phyloP scores from a whole-genome alignment of 768 basidiomycete species.

The Hortiboletus campestris region DNA sequence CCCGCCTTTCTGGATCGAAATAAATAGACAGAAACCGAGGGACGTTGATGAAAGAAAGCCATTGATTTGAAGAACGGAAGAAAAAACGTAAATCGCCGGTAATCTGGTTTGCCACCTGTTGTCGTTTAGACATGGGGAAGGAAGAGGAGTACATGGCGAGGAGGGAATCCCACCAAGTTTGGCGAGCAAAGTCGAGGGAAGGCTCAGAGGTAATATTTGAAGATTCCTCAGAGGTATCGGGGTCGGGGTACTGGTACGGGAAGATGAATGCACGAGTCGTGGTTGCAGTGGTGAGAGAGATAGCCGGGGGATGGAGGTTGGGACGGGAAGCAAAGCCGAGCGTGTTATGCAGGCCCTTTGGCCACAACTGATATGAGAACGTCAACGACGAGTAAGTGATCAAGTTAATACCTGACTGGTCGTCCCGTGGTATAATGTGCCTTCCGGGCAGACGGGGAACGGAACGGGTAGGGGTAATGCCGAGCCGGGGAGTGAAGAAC shows the following conservation, averaged over 20 bases:
- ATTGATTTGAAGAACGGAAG: conserved; percentile 63
- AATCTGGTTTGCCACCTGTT: conserved; percentile 44
- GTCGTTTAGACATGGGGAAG: conserved; percentile 45
- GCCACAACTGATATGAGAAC: conserved; percentile 23
- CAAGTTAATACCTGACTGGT: conserved; percentile 32
- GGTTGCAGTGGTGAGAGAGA: neutral
- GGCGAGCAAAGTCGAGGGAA: conserved; percentile 63
- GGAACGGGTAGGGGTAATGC: conserved; percentile 10
- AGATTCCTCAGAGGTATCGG: conserved; percentile 13
- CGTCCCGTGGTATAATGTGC: conserved; percentile 14
- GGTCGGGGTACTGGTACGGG: conserved; percentile 11
- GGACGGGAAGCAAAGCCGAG: conserved; percentile 4
- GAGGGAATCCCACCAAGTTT: conserved; percentile 79
- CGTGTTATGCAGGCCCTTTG: conserved; percentile 20
- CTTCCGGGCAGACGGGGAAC: conserved; percentile 6
- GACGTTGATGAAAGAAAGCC: conserved; percentile 73
- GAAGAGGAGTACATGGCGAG: conserved; percentile 49
- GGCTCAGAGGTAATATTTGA: conserved; percentile 48
- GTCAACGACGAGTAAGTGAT: conserved; percentile 19
- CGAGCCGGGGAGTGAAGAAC: conserved; percentile 2
- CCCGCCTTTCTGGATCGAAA: conserved; percentile 51
- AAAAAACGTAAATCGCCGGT: conserved; percentile 60
- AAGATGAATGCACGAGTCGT: conserved; percentile 4
- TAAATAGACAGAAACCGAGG: conserved; percentile 64
- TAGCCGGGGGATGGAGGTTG: conserved; percentile 1